phyloP scores from a whole-genome alignment of 2,329 filamentous ascomycete species.

The Exophiala oligosperma region DNA sequence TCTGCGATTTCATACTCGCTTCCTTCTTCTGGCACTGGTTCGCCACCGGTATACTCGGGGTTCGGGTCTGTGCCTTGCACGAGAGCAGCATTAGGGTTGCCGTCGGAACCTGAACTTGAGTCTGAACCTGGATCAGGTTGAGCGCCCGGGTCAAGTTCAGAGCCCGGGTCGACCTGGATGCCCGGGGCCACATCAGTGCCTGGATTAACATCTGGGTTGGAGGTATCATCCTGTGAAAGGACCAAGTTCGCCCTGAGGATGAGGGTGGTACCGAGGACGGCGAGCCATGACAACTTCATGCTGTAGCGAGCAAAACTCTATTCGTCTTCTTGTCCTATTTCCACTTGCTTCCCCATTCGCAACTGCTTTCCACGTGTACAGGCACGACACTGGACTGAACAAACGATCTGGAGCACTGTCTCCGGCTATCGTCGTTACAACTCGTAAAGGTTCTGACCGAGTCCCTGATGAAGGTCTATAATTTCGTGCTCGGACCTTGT shows the following conservation, averaged over 20 bases:
- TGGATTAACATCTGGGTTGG: neutral
- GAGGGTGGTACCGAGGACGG: slow-evolving; percentile 2
- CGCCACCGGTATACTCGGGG: neutral
- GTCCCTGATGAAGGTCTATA: too few relatives aligned
- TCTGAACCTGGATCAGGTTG: neutral
- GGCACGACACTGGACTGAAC: too few relatives aligned
- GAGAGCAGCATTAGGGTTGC: neutral
- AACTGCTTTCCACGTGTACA: too few relatives aligned
- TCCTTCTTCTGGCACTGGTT: neutral
- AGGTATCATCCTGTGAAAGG: slow-evolving; percentile 11
- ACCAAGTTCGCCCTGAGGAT: slow-evolving; percentile 10
- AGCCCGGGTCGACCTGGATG: too few relatives aligned
- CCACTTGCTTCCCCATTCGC: neutral
- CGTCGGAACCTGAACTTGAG: neutral
- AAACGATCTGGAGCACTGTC: too few relatives aligned
- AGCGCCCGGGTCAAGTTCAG: neutral
- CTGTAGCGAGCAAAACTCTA: neutral
- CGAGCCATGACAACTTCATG: slow-evolving; percentile 14
- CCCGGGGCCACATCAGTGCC: neutral
- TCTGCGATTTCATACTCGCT: neutral
- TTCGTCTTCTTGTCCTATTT: neutral
- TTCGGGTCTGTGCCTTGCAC: neutral
- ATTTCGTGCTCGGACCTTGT: too few relatives aligned
- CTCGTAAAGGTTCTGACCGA: too few relatives aligned
- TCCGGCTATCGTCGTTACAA: too few relatives aligned